Evolutionary conservation across 1,284 basidiomycete species (phyloP).

Genomic region (Ganoderma leucocontextum): DNA sequence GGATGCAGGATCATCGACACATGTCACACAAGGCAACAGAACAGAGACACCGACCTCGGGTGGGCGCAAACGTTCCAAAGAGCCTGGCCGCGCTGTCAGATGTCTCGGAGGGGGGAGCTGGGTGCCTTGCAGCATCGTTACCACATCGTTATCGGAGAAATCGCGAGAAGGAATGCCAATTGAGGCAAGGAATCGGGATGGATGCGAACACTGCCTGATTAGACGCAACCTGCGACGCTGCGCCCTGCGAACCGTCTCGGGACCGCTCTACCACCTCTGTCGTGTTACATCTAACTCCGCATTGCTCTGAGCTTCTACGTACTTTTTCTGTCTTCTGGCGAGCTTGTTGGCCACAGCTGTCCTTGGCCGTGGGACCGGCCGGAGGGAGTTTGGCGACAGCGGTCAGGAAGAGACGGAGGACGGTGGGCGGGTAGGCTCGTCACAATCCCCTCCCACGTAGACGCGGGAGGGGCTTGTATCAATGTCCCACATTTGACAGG

Average conservation of each 20-base stretch:
- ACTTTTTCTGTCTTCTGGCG: not conserved
- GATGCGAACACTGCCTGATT: not conserved
- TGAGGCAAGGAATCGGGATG: not conserved
- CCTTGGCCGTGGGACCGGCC: not conserved
- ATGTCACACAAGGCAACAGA: not conserved
- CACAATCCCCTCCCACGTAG: too few relatives aligned
- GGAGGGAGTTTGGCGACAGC: not conserved
- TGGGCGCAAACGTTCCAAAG: not conserved
- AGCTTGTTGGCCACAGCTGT: not conserved
- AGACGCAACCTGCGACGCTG: not conserved
- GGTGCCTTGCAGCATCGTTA: not conserved
- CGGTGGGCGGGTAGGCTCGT: not conserved
- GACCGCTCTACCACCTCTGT: constrained; percentile 18
- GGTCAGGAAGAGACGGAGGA: constrained; percentile 6
- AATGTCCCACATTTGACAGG: too few relatives aligned
- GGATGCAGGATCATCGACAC: not conserved
- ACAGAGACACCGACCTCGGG: not conserved
- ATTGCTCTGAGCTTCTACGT: not conserved
- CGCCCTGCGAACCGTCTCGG: constrained; percentile 3
- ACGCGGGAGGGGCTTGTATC: too few relatives aligned
- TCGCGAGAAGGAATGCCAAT: not conserved
- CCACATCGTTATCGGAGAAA: not conserved
- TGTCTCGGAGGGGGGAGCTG: not conserved
- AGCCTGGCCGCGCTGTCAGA: not conserved
- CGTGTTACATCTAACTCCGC: constrained; percentile 7